Percentiles rank a stretch among this genome's conserved stretches.
phyloP scores from a whole-genome alignment of 2,329 filamentous ascomycete genomes.

The Aspergillus uvarum region DNA sequence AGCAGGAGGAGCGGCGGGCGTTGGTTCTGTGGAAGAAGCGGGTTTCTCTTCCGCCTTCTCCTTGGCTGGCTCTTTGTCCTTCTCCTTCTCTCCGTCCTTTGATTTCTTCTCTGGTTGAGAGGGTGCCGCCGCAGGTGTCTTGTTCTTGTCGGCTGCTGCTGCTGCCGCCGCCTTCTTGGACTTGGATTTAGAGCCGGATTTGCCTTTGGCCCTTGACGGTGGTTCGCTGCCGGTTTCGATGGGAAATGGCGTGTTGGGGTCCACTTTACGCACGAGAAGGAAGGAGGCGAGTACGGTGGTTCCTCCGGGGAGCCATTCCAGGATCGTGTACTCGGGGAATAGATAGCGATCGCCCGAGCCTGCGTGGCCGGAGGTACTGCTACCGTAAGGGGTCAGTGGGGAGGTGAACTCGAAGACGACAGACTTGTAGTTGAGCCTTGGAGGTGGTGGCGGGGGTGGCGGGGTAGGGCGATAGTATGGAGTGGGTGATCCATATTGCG shows the following conservation, averaged over 20 bases:
- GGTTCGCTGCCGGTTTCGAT: constrained; percentile 34
- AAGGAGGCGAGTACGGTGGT: constrained; percentile 50
- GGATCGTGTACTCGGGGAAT: constrained; percentile 50
- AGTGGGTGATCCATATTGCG: constrained; percentile 34
- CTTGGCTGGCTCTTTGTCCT: constrained; percentile 8
- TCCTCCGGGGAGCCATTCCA: constrained; percentile 49
- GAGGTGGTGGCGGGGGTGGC: constrained; percentile 33
- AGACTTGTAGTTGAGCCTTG: constrained; percentile 45
- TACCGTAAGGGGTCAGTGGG: constrained; percentile 42
- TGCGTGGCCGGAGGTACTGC: constrained; percentile 41
- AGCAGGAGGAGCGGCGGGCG: constrained; percentile 14
- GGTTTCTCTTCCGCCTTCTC: constrained; percentile 13
- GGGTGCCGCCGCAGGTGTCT: background rate
- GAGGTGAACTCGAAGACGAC: constrained; percentile 51
- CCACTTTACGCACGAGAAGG: constrained; percentile 46
- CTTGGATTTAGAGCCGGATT: constrained; percentile 30
- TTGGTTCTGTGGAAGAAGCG: background rate
- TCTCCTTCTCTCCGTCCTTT: constrained; percentile 11
- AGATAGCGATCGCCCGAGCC: constrained; percentile 49
- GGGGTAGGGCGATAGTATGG: constrained; percentile 34
- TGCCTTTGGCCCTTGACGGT: constrained; percentile 27
- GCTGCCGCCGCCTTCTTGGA: constrained; percentile 34
- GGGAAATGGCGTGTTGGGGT: constrained; percentile 39
- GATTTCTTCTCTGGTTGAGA: constrained; percentile 18
- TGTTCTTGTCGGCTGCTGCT: constrained; percentile 26